Conservation (phyloP, 768 basidiomycete genomes). For the Boletus reticuloceps region DNA sequence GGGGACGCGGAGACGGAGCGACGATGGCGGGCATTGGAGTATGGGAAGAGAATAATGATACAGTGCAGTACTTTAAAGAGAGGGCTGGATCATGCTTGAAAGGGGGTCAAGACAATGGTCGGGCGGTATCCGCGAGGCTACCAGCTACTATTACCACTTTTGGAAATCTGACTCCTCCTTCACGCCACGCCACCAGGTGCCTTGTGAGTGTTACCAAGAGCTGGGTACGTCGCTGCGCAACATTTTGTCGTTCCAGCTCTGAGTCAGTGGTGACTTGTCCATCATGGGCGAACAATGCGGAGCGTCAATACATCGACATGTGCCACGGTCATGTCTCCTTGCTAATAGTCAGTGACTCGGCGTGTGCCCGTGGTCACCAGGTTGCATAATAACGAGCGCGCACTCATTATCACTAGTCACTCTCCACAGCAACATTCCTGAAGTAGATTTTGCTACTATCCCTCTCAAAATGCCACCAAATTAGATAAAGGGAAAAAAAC, state of each 20-base stretch:
- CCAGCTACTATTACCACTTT: constrained; percentile 17
- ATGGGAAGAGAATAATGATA: constrained; percentile 30
- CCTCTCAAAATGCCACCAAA: constrained; percentile 7
- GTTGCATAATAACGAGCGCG: too few relatives aligned
- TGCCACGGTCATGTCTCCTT: neutral
- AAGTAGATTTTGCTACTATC: too few relatives aligned
- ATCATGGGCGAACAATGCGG: constrained; percentile 25
- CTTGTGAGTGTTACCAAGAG: too few relatives aligned
- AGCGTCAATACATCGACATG: constrained; percentile 7
- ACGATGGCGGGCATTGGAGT: constrained; percentile 41
- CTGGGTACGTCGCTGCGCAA: too few relatives aligned
- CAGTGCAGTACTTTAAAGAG: constrained; percentile 32
- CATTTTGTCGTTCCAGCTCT: too few relatives aligned
- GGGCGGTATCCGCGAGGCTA: constrained; percentile 23
- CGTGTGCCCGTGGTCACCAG: too few relatives aligned
- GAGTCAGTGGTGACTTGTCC: too few relatives aligned
- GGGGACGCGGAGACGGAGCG: constrained; percentile 38
- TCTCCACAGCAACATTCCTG: too few relatives aligned
- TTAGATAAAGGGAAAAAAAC: constrained; percentile 9
- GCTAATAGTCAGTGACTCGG: neutral
- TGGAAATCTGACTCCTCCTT: constrained; percentile 28
- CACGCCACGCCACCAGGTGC: too few relatives aligned
- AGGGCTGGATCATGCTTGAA: constrained; percentile 24
- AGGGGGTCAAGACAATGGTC: constrained; percentile 22
- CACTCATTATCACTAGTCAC: too few relatives aligned